A percentile compares a stretch with the other conserved stretches of the same genome.
Conservation (phyloP, 306 rosid genomes). For the Begonia masoniana region DNA sequence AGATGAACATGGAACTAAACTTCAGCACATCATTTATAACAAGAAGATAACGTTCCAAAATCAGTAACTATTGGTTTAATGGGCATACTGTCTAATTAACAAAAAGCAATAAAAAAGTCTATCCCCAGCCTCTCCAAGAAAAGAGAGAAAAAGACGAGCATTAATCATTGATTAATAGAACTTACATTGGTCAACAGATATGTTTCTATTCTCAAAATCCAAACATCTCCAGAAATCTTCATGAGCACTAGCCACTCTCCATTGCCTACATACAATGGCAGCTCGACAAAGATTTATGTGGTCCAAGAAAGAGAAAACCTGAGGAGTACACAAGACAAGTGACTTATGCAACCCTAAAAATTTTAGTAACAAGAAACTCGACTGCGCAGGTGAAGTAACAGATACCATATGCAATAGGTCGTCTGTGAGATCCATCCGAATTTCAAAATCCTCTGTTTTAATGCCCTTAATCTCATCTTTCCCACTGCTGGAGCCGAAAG, state of each 20-base stretch:
- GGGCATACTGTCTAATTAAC: too few relatives aligned
- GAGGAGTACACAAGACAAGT: slow-evolving; percentile 5
- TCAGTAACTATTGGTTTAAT: too few relatives aligned
- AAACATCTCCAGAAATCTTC: slow-evolving; percentile 94
- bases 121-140: slow-evolving; percentile 1
- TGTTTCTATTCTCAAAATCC: slow-evolving; percentile 80
- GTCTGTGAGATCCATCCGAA: slow-evolving; percentile 95
- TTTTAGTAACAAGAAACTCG: too few relatives aligned
- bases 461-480: slow-evolving; percentile 38
- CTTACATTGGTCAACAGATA: slow-evolving; percentile 89
- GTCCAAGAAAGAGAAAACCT: slow-evolving; percentile 98
- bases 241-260: slow-evolving; percentile 93
- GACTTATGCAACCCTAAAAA: background rate
- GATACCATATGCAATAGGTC: slow-evolving; percentile 92
- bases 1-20: slow-evolving; percentile 7
- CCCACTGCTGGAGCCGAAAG: slow-evolving; percentile 23
- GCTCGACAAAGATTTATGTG: slow-evolving; percentile 83
- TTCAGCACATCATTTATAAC: background rate
- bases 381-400: too few relatives aligned
- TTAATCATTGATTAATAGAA: slow-evolving; percentile 2
- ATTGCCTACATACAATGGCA: slow-evolving; percentile 86
- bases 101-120: too few relatives aligned
- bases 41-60: too few relatives aligned
- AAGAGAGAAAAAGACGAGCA: background rate
- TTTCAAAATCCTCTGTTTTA: slow-evolving; percentile 46